phyloP scores from a whole-genome alignment of 2,329 filamentous ascomycete species.

The Monilinia fructicola region DNA sequence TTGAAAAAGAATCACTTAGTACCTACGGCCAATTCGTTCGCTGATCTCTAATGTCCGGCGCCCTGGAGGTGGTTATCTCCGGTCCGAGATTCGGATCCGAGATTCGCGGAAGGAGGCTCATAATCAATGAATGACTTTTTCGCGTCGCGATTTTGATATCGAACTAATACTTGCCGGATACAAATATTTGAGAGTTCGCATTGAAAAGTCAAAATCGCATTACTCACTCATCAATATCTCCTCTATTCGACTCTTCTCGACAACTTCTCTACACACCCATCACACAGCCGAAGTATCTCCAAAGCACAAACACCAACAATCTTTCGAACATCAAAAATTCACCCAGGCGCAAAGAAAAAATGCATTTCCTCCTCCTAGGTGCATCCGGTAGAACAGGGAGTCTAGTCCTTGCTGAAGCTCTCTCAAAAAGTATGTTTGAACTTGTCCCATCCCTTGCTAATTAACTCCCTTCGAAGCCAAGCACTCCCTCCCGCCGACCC shows the following conservation, averaged over 20 bases:
- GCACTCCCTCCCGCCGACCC: background rate
- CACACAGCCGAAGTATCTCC: background rate
- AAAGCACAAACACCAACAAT: background rate
- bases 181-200: conserved; percentile 10
- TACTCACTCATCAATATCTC: background rate
- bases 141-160: background rate
- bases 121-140: conserved; percentile 3
- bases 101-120: background rate
- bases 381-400: conserved; percentile 50
- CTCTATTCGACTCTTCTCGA: background rate
- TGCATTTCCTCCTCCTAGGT: conserved; percentile 49
- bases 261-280: background rate
- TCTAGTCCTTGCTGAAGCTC: conserved; percentile 45
- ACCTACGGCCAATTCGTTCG: background rate
- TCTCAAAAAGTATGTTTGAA: conserved; percentile 33
- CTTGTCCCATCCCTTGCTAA: background rate
- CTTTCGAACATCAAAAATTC: background rate
- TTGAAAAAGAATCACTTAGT: background rate
- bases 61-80: background rate
- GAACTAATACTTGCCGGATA: background rate
- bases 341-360: conserved; percentile 33
- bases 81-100: conserved; percentile 9
- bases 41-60: background rate
- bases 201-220: background rate
- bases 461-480: background rate